These are phyloP conservation scores for Mycena maculata DNA, from an alignment of 768 basidiomycete genomes.

Conservation along the genomic window DNA sequence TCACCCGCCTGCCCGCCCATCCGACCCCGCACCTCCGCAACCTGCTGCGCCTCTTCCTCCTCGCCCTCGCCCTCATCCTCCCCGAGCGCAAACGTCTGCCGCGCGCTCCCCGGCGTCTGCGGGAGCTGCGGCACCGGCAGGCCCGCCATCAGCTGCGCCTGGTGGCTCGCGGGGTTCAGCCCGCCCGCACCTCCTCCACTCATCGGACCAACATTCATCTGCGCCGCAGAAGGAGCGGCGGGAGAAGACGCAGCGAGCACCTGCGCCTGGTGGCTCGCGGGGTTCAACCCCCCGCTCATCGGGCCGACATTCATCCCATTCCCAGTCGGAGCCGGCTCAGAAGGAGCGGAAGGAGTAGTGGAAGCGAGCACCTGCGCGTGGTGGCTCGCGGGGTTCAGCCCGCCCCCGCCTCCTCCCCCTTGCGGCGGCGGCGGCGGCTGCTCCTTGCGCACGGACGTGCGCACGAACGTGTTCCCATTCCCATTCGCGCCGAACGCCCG, in stretches of 20 bases:
- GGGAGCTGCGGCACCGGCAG: slow-evolving; percentile 23
- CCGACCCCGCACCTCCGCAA: slow-evolving; percentile 13
- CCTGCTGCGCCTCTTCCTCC: slow-evolving; percentile 11
- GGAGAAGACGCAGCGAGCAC: slow-evolving; percentile 3
- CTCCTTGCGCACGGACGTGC: slow-evolving; percentile 24
- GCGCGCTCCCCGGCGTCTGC: not conserved
- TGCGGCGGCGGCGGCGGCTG: not conserved
- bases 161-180: slow-evolving; percentile 32
- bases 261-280: slow-evolving; percentile 26
- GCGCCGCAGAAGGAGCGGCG: too few species aligned
- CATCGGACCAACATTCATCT: too few species aligned
- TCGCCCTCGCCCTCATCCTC: slow-evolving; percentile 30
- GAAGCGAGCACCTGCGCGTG: slow-evolving; percentile 34
- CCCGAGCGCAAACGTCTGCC: slow-evolving; percentile 20
- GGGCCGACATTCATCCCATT: not conserved
- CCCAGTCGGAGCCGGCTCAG: not conserved
- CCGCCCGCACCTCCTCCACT: not conserved
- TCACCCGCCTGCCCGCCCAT: not conserved
- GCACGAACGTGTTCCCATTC: slow-evolving; percentile 17
- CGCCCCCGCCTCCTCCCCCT: not conserved
- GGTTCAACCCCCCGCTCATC: not conserved
- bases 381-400: slow-evolving; percentile 31
- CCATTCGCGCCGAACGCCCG: not conserved
- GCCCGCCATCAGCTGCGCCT: slow-evolving; percentile 33
- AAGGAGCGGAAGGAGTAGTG: too few species aligned